phyloP scores from a whole-genome alignment of 1,284 basidiomycete genomes.

The Mycosarcoma maydis region DNA sequence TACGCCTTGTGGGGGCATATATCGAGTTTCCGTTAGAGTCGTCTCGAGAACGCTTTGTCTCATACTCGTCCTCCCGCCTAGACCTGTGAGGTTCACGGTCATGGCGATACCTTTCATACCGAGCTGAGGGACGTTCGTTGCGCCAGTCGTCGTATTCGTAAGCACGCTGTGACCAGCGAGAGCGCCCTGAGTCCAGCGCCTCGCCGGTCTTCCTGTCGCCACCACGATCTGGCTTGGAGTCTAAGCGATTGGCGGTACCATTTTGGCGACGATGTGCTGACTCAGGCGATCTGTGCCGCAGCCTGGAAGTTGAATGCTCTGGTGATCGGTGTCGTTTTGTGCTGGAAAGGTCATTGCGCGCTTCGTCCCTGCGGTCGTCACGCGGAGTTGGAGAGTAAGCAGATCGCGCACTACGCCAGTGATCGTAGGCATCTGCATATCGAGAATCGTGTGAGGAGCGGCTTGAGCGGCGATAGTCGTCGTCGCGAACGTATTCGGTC shows the following conservation, averaged over 20 bases:
- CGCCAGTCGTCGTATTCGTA: constrained; percentile 1
- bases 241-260: neutral
- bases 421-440: constrained; percentile 2
- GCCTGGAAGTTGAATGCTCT: neutral
- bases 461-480: constrained; percentile 4
- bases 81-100: constrained; percentile 1
- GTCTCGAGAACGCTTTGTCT: neutral
- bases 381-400: constrained; percentile 3
- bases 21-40: neutral
- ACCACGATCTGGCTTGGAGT: neutral
- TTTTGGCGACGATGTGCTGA: neutral
- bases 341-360: neutral
- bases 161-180: neutral
- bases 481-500: neutral
- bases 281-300: constrained; percentile 6
- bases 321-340: constrained; percentile 1
- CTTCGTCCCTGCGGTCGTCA: neutral
- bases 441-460: constrained; percentile 1
- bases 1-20: neutral
- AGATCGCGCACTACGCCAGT: neutral
- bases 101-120: neutral
- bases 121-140: constrained; percentile 3
- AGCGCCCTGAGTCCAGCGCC: neutral
- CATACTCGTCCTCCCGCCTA: neutral
- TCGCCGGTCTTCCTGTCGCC: neutral